Evolutionary conservation across 306 rosid genomes (phyloP).

Genomic region (Luffa acutangula): DNA sequence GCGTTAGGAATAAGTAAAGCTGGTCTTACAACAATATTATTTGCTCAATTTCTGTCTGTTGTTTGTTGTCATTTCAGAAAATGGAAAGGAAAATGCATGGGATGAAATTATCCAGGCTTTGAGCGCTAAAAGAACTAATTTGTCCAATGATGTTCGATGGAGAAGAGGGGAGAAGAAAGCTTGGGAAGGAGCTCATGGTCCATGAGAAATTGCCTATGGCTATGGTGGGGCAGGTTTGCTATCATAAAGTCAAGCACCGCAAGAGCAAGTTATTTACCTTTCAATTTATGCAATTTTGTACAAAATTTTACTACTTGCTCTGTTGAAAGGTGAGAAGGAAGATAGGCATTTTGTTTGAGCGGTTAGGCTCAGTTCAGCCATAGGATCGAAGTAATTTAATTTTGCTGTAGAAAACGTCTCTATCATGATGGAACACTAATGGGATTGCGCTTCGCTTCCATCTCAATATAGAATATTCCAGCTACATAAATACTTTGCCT

Average conservation of each 20-base stretch:
- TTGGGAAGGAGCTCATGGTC: conserved; percentile 46
- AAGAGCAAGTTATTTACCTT: background rate
- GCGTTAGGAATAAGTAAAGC: background rate
- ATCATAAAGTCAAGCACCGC: background rate
- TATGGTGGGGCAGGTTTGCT: background rate
- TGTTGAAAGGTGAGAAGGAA: background rate
- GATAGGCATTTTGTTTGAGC: conserved; percentile 1
- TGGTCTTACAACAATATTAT: background rate
- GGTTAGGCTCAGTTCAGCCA: background rate
- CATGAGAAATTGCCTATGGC: conserved; percentile 14
- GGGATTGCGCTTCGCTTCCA: background rate
- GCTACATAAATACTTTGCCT: background rate
- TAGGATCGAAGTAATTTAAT: background rate
- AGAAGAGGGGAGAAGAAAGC: conserved; percentile 21
- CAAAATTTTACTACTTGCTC: background rate
- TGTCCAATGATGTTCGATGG: conserved; percentile 42
- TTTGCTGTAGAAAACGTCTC: background rate
- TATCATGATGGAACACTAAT: background rate
- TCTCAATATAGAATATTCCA: background rate
- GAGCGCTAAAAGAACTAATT: conserved; percentile 51
- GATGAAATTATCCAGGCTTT: conserved; percentile 60
- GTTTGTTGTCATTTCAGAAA: conserved; percentile 33
- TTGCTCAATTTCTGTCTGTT: background rate
- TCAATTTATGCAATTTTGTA: background rate
- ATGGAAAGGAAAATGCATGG: conserved; percentile 51